Conservation (phyloP, 129 eudicot genomes). For the Smallanthus sonchifolius region DNA sequence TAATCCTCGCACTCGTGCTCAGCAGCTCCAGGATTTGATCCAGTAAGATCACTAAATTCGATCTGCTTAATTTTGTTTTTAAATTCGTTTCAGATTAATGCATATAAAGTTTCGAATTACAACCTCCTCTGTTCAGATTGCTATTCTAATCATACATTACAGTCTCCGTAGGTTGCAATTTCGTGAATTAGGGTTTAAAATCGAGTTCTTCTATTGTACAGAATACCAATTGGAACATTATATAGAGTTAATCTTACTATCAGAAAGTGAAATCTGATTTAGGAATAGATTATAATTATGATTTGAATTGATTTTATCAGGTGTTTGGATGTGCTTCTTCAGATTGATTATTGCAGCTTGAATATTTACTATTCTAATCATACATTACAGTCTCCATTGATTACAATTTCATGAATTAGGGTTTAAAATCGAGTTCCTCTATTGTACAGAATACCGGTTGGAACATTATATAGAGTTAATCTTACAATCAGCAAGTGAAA, state of each 20-base stretch:
- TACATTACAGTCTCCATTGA: not conserved
- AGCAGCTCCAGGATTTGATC: slow-evolving; percentile 82
- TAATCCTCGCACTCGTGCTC: slow-evolving; percentile 88
- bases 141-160: not conserved
- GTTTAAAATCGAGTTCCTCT: not conserved
- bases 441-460: not conserved
- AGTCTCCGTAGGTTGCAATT: no score
- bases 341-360: not conserved
- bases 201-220: not conserved
- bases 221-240: not conserved
- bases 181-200: not conserved
- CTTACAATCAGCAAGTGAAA: not conserved
- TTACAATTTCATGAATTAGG: not conserved
- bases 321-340: not conserved
- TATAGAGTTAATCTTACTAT: not conserved
- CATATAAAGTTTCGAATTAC: not conserved
- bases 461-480: not conserved
- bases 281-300: not conserved
- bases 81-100: not conserved
- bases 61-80: not conserved
- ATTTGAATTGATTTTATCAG: not conserved
- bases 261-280: not conserved
- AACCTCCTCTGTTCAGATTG: not conserved
- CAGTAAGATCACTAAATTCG: slow-evolving; percentile 30
- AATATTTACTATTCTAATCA: not conserved